These are phyloP conservation scores for Neofusicoccum ribis DNA, from an alignment of 2,329 filamentous ascomycete species.

Conservation along the genomic window DNA sequence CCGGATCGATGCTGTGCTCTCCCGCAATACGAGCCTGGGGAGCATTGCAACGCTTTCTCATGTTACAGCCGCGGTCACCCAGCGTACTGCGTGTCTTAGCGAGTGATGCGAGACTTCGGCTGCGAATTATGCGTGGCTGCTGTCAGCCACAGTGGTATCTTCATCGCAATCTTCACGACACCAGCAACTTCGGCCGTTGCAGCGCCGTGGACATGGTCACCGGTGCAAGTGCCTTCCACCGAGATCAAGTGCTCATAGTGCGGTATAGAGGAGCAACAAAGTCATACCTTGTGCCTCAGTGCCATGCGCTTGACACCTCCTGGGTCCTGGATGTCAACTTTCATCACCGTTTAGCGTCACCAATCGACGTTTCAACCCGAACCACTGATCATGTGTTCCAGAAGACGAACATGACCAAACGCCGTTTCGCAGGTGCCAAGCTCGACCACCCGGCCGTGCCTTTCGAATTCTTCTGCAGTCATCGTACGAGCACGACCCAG, in stretches of 20 bases:
- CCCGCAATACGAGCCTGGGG: constrained; percentile 1
- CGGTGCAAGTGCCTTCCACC: not conserved
- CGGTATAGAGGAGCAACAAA: not conserved
- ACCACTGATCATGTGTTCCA: not conserved
- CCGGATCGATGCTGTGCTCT: not conserved
- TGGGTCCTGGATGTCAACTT: not conserved
- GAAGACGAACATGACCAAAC: not conserved
- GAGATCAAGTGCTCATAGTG: not conserved
- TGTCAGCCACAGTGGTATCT: constrained; percentile 4
- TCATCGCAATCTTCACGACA: not conserved
- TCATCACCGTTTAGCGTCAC: not conserved
- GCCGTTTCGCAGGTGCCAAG: not conserved
- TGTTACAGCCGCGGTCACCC: constrained; percentile 2
- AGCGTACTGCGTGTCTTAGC: constrained; percentile 12
- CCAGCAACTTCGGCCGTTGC: not conserved
- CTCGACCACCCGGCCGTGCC: not conserved
- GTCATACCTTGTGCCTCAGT: not conserved
- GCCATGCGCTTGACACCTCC: not conserved
- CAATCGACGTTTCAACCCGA: not conserved
- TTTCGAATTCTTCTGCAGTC: not conserved
- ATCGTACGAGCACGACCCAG: not conserved
- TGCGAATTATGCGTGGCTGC: not conserved
- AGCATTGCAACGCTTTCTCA: not conserved
- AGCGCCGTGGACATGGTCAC: not conserved
- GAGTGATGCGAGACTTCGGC: not conserved